Evolutionary conservation across 2,329 filamentous ascomycete genomes (phyloP), one percentile per base, ranked within the genome.

Genomic region (Curvularia sp.): DNA sequence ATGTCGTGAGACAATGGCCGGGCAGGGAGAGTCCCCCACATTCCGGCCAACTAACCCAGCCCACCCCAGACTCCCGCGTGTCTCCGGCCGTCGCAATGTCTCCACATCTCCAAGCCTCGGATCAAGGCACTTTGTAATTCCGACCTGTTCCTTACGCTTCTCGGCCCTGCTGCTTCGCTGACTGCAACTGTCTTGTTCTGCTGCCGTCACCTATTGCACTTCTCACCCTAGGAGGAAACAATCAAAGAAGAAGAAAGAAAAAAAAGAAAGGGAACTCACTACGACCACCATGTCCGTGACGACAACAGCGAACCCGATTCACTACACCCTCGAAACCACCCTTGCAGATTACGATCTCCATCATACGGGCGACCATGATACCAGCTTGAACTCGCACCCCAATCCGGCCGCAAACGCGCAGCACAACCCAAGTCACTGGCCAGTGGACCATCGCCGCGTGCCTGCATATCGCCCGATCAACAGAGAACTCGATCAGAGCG

Each of bases 291-390:
- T 80, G 79, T 80, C 79, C 3, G 76, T 78, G 46, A 81, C 78
- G n/a, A 80, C 79, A 28, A 79, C 78, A 28, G 69, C 73, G 55
- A 80, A 78, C 66, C 71, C 77, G 15, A 65, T 69, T 38, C 73
- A 72, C 57, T 76, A 77, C 55, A 69, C 71, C n/a, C 66, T 78
- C 15, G 69, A 69, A 13, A 67, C 75, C 18, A 59, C 75, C 21
- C 77, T 83, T 21, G 73, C 73, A 53, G 80, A 83, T 68, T 83
- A 83, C 69, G 78, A 81, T 30, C 72, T 83, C 42, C 78, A 80
- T 57, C 78, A 82, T 60, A 77, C 78, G 5, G 60, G 59, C 8
- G 68, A 74, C 4, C 55, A 66, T 58, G 68, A 74, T 42, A 55
- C 51, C 32, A 68, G 42, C 57, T 71, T 58, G 57, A 74, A 65